These are phyloP conservation scores for Vitellaria paradoxa DNA, from an alignment of 179 eudicot genomes.

Conservation along the genomic window DNA sequence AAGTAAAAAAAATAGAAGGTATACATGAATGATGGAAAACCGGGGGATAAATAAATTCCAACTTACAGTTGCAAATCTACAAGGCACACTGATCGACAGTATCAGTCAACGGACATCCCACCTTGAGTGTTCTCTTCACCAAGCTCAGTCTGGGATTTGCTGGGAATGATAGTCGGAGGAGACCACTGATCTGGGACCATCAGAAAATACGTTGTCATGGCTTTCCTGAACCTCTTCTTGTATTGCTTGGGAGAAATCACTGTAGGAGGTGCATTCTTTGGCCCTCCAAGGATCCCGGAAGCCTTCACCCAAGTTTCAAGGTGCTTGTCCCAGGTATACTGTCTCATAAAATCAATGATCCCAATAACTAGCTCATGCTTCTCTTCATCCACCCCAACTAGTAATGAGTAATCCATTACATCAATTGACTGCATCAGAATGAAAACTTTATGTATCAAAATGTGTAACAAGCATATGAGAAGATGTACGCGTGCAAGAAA, in stretches of 20 bases:
- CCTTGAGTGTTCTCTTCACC: slow-evolving; percentile 32
- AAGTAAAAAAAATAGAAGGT: not conserved
- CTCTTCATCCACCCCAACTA: slow-evolving; percentile 87
- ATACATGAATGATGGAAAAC: slow-evolving; percentile 10
- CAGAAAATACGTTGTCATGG: slow-evolving; percentile 80
- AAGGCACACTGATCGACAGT: slow-evolving; percentile 1
- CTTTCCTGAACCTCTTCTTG: slow-evolving; percentile 89
- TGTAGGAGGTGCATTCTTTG: slow-evolving; percentile 75
- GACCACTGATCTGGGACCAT: slow-evolving; percentile 91
- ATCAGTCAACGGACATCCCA: slow-evolving; percentile 11
- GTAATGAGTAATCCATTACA: slow-evolving; percentile 90
- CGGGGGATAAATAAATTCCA: not conserved
- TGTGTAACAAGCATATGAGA: not conserved
- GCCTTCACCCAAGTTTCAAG: slow-evolving; percentile 94
- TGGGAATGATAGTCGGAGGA: slow-evolving; percentile 40
- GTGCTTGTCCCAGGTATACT: slow-evolving; percentile 98
- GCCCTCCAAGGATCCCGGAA: slow-evolving; percentile 89
- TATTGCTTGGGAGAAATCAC: slow-evolving; percentile 89
- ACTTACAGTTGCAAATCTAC: slow-evolving; percentile 11
- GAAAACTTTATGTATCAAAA: not conserved
- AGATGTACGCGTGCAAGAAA: too few species aligned
- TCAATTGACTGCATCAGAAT: slow-evolving; percentile 57
- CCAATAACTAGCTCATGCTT: slow-evolving; percentile 82
- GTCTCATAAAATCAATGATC: slow-evolving; percentile 92
- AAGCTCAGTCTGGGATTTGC: slow-evolving; percentile 38